Percentiles rank a stretch among this genome's conserved stretches.
These are phyloP conservation scores for Anthracocystis walkeri DNA, from an alignment of 1,284 basidiomycete species.

Conservation along the genomic window DNA sequence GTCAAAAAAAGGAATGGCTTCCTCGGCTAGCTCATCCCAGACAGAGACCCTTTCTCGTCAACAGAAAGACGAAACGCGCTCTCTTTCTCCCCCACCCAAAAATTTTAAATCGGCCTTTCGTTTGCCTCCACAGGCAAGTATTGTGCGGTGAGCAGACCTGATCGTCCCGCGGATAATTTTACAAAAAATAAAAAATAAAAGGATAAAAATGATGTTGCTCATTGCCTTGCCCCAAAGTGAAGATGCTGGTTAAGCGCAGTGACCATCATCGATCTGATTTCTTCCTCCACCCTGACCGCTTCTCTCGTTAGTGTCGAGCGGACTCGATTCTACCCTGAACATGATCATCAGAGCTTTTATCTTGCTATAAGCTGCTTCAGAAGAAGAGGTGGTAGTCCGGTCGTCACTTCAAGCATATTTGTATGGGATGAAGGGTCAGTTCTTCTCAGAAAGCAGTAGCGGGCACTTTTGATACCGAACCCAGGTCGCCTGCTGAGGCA, in stretches of 20 bases:
- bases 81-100: background rate
- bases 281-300: background rate
- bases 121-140: conserved; percentile 3
- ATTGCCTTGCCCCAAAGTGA: conserved; percentile 2
- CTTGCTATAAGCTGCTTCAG: background rate
- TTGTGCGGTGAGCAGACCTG: background rate
- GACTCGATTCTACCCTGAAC: background rate
- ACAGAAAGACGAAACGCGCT: background rate
- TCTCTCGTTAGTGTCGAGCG: background rate
- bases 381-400: background rate
- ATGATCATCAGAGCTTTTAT: background rate
- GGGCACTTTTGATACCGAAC: background rate
- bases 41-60: conserved; percentile 9
- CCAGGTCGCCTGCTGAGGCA: conserved; percentile 2
- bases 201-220: no score
- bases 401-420: background rate
- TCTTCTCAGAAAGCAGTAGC: background rate
- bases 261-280: conserved; percentile 4
- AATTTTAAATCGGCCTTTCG: background rate
- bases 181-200: background rate
- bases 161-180: background rate
- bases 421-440: background rate
- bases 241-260: no score
- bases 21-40: background rate
- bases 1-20: background rate